Evolutionary conservation across 2,329 filamentous ascomycete genomes (phyloP).

Genomic region (Neurospora sp.): DNA sequence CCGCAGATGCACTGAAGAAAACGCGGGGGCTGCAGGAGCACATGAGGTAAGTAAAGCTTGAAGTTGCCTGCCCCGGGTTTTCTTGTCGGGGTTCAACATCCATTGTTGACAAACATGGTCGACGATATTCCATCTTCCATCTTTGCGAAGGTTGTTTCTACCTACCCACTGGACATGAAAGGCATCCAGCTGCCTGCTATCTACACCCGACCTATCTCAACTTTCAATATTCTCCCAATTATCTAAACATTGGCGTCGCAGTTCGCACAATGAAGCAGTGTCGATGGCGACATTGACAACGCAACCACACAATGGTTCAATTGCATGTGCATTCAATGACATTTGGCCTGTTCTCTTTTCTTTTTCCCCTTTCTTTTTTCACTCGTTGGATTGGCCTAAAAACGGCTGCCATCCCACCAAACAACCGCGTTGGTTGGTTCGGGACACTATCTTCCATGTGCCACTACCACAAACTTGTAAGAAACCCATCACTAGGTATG

Average conservation of each 20-base stretch:
- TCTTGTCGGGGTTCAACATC: not conserved
- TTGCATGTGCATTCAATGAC: not conserved
- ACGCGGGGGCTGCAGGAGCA: not conserved
- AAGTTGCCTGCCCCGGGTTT: not conserved
- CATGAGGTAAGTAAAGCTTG: not conserved
- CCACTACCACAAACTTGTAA: not conserved
- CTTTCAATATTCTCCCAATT: not conserved
- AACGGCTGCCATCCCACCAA: not conserved
- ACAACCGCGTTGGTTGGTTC: not conserved
- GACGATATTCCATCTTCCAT: not conserved
- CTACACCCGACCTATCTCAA: not conserved
- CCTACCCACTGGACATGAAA: not conserved
- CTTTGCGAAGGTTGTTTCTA: not conserved
- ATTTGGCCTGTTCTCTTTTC: not conserved
- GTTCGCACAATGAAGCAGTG: not conserved
- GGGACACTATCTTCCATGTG: not conserved
- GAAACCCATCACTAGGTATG: not conserved
- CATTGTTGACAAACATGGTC: not conserved
- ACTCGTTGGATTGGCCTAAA: not conserved
- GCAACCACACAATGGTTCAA: not conserved
- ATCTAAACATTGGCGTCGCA: not conserved
- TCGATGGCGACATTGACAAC: not conserved
- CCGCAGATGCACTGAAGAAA: not conserved
- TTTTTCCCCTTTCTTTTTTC: not conserved
- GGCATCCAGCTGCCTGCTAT: not conserved